phyloP scores from a whole-genome alignment of 805 yeast species.

The Hanseniaspora occidentalis region DNA sequence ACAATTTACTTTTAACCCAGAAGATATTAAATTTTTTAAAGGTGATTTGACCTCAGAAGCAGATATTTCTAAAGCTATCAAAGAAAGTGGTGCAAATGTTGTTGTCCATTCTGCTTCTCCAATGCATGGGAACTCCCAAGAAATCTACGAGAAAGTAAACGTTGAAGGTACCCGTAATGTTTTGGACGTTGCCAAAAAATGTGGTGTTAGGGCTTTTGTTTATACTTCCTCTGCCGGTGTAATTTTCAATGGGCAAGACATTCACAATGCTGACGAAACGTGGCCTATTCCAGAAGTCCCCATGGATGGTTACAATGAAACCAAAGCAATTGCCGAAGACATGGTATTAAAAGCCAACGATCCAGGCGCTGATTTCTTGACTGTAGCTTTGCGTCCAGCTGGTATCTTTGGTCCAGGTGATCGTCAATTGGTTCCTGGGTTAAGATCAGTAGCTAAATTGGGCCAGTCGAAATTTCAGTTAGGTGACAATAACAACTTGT shows the following conservation, averaged over 20 bases:
- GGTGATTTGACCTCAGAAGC: constrained; percentile 75
- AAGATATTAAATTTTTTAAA: constrained; percentile 44
- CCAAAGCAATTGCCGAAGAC: constrained; percentile 84
- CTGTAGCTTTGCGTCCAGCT: constrained; percentile 89
- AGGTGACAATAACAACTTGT: constrained; percentile 86
- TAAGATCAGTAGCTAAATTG: constrained; percentile 64
- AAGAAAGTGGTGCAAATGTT: constrained; percentile 47
- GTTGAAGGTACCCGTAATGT: constrained; percentile 79
- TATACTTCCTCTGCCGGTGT: constrained; percentile 98
- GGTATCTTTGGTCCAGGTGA: constrained; percentile 99
- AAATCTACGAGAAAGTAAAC: constrained; percentile 78
- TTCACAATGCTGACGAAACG: constrained; percentile 83
- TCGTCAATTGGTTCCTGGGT: constrained; percentile 88
- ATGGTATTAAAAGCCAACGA: constrained; percentile 67
- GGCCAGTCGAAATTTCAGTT: constrained; percentile 90
- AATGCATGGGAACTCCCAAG: constrained; percentile 75
- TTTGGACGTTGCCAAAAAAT: constrained; percentile 44
- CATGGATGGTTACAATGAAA: constrained; percentile 94
- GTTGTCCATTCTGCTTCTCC: constrained; percentile 97
- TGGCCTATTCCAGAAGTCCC: constrained; percentile 88
- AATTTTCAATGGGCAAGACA: constrained; percentile 87
- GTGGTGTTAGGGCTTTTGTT: constrained; percentile 51
- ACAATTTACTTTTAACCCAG: constrained; percentile 61
- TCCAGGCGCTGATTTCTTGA: constrained; percentile 40
- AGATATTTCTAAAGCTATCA: constrained; percentile 56